These are phyloP conservation scores for Baeospora myosura DNA, from an alignment of 1,284 basidiomycete species.

Conservation along the genomic window DNA sequence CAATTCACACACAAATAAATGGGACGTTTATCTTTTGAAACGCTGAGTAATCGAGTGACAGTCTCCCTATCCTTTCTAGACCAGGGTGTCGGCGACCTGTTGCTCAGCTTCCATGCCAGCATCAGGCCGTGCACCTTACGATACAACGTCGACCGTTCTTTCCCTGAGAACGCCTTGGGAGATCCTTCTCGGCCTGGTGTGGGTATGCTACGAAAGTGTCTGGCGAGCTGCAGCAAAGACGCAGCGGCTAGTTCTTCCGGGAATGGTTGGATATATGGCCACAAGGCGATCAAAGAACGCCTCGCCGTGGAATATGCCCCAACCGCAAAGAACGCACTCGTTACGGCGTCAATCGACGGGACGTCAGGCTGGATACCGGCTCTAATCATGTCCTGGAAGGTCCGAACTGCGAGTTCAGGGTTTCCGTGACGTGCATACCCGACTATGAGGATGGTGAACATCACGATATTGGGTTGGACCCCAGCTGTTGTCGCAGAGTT, in stretches of 20 bases:
- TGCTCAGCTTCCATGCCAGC: constrained; percentile 12
- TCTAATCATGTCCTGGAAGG: constrained; percentile 58
- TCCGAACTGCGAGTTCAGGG: constrained; percentile 42
- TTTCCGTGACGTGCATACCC: constrained; percentile 56
- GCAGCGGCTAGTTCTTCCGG: constrained; percentile 37
- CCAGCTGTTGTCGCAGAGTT: constrained; percentile 39
- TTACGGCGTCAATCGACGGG: constrained; percentile 60
- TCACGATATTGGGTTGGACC: constrained; percentile 47
- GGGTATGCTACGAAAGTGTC: constrained; percentile 35
- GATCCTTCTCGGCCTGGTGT: constrained; percentile 13
- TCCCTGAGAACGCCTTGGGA: constrained; percentile 18
- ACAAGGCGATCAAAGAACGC: constrained; percentile 48
- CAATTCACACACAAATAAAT: too few species aligned
- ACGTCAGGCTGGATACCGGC: constrained; percentile 58
- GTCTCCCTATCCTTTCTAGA: background rate
- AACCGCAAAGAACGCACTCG: constrained; percentile 53
- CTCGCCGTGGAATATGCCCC: constrained; percentile 45
- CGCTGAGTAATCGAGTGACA: too few species aligned
- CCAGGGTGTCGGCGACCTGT: background rate
- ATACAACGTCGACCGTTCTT: constrained; percentile 24
- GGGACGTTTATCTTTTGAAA: too few species aligned
- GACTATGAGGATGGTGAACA: constrained; percentile 67
- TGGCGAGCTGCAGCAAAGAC: constrained; percentile 37
- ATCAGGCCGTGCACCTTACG: constrained; percentile 16
- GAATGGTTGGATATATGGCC: constrained; percentile 58